Percentiles rank a stretch among this genome's conserved stretches.
Evolutionary conservation across 257 asterid species (phyloP).

Genomic region (Solanum okadae): DNA sequence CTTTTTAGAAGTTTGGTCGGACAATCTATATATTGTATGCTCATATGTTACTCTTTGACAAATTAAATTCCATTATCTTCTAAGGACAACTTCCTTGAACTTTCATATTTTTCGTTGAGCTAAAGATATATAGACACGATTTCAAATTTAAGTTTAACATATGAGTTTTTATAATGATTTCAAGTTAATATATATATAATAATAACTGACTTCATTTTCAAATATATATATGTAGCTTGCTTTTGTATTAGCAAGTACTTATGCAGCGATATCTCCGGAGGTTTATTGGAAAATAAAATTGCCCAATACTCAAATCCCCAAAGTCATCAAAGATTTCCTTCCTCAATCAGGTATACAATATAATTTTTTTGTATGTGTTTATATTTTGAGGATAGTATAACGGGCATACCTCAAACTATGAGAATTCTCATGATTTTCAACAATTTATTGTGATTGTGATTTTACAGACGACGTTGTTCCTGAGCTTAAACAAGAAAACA

Average conservation of each 20-base stretch:
- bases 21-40: no score
- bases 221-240: background rate
- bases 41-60: no score
- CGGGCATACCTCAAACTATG: background rate
- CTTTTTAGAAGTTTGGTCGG: no score
- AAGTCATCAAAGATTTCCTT: conserved; percentile 7
- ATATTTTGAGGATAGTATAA: no score
- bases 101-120: no score
- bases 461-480: background rate
- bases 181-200: background rate
- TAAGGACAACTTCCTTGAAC: no score
- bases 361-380: background rate
- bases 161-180: no score
- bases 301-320: conserved; percentile 17
- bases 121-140: no score
- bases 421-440: background rate
- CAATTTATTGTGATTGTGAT: background rate
- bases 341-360: background rate
- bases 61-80: no score
- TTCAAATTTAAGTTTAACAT: background rate
- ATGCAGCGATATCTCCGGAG: conserved; percentile 12
- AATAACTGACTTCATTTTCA: background rate
- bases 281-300: conserved; percentile 18
- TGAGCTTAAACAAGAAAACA: background rate
- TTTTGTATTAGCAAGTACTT: conserved; percentile 3